Base-by-base conservation (phyloP, 2,329 filamentous ascomycete genomes). In the Beauveria pseudobassiana region DNA sequence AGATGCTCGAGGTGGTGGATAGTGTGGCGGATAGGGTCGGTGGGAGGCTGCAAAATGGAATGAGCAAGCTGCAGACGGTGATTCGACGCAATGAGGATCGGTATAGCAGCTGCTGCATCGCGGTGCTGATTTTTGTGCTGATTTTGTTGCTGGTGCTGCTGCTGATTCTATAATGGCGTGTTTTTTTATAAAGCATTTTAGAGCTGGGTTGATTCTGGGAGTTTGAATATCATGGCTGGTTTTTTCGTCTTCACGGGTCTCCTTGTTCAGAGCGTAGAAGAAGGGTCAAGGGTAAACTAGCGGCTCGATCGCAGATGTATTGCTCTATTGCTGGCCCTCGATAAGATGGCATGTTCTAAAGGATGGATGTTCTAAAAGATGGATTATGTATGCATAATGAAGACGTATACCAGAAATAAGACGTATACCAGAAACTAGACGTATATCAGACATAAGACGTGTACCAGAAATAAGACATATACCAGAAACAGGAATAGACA, bases 81-180 rank as follows among this genome's bases (percentile, higher is more conserved):
- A 90, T 97, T 69, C 84, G 87, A 73, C 84, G 87, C 76, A 98
- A 96, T 74, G 95, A 99, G 82, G 95, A 96, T 83, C 79, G 80
- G 69, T 80, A 78, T 78, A 96, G 91, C 67, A 91, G 91, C 73
- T 97, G 91, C 77, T 98, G 93, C 74, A 96, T 99, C 68, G 90
- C 81, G 5, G 78, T 96, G 22, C 81, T 98, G 68, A 96, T 98
- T 64, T 85, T 95, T 65, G 90, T 96, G 43, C 80, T 98, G 66
- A 91, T 98, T 63, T 77, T 99, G 30, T 77, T 99, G 69, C 80
- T 99, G 69, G 84, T 98, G 65, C 77, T 99, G 67, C 78, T 98
- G 49, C 70, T 89, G 68, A 75, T 88, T 51, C 70, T 89, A 67
- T 88, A 75, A 60, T 34, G 18, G 45, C 4, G 18, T 6, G 40